Evolutionary conservation across 2,329 filamentous ascomycete genomes (phyloP).

Genomic region (Thelonectria discophora): DNA sequence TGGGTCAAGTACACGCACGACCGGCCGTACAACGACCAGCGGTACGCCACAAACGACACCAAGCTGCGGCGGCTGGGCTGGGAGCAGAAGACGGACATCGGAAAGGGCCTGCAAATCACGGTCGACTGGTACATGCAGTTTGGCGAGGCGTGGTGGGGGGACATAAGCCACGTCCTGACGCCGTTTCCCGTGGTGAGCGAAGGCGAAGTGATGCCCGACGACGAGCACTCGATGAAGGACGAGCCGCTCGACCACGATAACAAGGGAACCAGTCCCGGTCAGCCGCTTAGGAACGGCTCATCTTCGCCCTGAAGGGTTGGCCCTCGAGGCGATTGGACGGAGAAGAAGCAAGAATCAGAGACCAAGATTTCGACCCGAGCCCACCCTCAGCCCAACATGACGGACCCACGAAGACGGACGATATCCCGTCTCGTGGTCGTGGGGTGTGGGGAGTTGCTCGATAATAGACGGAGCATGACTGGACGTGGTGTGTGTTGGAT

Average conservation of each 20-base stretch:
- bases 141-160: constrained; percentile 76
- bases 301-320: no score
- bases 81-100: constrained; percentile 72
- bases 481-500: constrained; percentile 1
- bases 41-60: constrained; percentile 75
- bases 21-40: constrained; percentile 79
- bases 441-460: constrained; percentile 20
- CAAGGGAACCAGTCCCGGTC: constrained; percentile 20
- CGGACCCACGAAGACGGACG: neutral
- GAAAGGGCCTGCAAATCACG: constrained; percentile 69
- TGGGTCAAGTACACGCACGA: constrained; percentile 81
- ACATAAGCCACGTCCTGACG: constrained; percentile 73
- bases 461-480: constrained; percentile 24
- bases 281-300: neutral
- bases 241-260: constrained; percentile 44
- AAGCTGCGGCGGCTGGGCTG: constrained; percentile 75
- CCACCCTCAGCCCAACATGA: constrained; percentile 1
- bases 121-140: constrained; percentile 76
- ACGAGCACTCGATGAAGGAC: constrained; percentile 47
- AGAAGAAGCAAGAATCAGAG: neutral
- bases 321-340: no score
- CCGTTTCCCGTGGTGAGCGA: constrained; percentile 71
- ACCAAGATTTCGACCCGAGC: neutral
- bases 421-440: constrained; percentile 10
- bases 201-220: constrained; percentile 63